Base-by-base conservation (phyloP, 2,329 filamentous ascomycete genomes). In the Stemphylium vesicarium region DNA sequence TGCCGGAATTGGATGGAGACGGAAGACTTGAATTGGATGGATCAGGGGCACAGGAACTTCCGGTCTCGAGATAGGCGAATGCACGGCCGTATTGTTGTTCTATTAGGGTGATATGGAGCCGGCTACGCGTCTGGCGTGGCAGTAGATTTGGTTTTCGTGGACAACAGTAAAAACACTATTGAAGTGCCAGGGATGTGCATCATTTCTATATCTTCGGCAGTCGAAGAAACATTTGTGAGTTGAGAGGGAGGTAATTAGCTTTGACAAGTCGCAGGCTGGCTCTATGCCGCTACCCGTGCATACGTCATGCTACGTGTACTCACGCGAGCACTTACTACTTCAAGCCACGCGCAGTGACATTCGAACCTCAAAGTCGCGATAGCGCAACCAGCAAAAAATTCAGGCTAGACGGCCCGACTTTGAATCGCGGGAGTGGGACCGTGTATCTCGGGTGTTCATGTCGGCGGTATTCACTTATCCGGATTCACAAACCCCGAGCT, bases 381-480 rank as follows among this genome's bases (percentile, higher is more conserved):
- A 42, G 50, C 50, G 31, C 44, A 29, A 18, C 29, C 26, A 48
- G 13, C 26, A 41, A 15, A n/a, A 26, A 29, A 13, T 42, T 51
- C 39, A 48, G 47, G n/a, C 20, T 43, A 12, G 35, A 24, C 51
- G 50, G 39, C 42, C 49, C 49, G 50, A 50, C 43, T 53, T 40
- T 31, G 26, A 35, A 46, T 52, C 46, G 38, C 40, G 36, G 32
- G 33, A 33, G 55, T 41, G 49, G 43, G 41, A 48, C 50, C 38
- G 26, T 29, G 22, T 33, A 38, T 48, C 39, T 44, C 58, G 55
- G 60, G 49, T 39, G 41, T 56, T 55, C 45, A 40, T 39, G 45
- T 63, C 58, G 60, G 60, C 47, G 42, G 31, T 35, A 59, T 50
- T 63, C 36, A 46, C 37, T 18, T 26, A 38, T 10, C 22, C 13